phyloP scores from a whole-genome alignment of 2,329 filamentous ascomycete species.

The Lecanosticta acicola region DNA sequence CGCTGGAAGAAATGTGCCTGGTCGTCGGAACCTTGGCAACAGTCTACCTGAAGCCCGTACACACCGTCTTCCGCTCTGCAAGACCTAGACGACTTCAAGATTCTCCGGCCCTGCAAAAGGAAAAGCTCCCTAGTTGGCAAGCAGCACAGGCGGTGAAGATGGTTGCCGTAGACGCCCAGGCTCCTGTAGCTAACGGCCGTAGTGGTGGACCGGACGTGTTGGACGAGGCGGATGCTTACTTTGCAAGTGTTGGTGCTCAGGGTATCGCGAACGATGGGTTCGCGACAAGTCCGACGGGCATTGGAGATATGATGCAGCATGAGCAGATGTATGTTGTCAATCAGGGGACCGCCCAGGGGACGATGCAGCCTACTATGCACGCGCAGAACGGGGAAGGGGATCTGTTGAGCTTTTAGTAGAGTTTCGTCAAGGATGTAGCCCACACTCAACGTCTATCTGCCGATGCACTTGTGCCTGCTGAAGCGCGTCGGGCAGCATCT shows the following conservation, averaged over 20 bases:
- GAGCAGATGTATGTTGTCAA: slow-evolving; percentile 63
- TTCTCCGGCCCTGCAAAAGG: slow-evolving; percentile 77
- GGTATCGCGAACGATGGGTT: slow-evolving; percentile 61
- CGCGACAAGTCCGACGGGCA: slow-evolving; percentile 20
- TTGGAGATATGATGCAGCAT: slow-evolving; percentile 32
- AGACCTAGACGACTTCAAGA: slow-evolving; percentile 73
- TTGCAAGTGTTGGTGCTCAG: slow-evolving; percentile 66
- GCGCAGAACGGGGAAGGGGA: slow-evolving; percentile 45
- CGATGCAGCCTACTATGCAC: slow-evolving; percentile 64
- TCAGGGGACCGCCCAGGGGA: slow-evolving; percentile 71
- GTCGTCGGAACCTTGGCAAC: slow-evolving; percentile 94
- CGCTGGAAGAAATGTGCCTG: slow-evolving; percentile 93
- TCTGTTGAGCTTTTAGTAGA: slow-evolving; percentile 31
- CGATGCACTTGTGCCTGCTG: too few species aligned
- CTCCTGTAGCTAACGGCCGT: slow-evolving; percentile 50
- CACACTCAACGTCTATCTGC: too few species aligned
- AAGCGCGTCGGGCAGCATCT: too few species aligned
- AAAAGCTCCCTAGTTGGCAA: slow-evolving; percentile 55
- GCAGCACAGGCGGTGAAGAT: slow-evolving; percentile 34
- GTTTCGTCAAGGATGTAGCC: too few species aligned
- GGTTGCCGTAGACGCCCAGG: slow-evolving; percentile 45
- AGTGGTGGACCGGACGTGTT: slow-evolving; percentile 37
- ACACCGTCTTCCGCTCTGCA: slow-evolving; percentile 90
- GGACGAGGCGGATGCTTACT: slow-evolving; percentile 83
- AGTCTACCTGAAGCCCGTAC: slow-evolving; percentile 95